Evolutionary conservation across 805 yeast species (phyloP).

Genomic region (Candida sanyiensis): DNA sequence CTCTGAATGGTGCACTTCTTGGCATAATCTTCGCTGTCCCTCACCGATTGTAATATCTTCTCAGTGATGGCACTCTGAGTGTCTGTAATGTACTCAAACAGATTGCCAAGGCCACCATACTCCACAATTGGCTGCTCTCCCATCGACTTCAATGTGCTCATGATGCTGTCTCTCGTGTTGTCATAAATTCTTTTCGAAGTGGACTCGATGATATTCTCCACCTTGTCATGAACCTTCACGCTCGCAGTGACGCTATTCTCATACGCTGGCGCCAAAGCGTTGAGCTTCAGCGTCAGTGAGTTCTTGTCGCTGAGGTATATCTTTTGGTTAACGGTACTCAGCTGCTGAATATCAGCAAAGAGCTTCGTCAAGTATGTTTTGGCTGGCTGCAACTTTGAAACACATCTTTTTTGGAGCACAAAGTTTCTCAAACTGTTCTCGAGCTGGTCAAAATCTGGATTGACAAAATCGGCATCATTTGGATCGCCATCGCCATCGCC

Average conservation of each 20-base stretch:
- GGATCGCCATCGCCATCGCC: conserved; percentile 28
- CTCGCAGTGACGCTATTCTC: conserved; percentile 49
- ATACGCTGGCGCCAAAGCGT: conserved; percentile 57
- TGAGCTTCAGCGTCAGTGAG: conserved; percentile 43
- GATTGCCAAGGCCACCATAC: conserved; percentile 57
- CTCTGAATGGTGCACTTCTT: conserved; percentile 50
- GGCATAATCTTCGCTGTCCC: conserved; percentile 62
- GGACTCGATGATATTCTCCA: conserved; percentile 59
- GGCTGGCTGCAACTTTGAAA: conserved; percentile 88
- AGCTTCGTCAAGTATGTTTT: conserved; percentile 76
- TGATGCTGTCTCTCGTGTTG: conserved; percentile 49
- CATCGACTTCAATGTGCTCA: conserved; percentile 42
- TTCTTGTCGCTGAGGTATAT: conserved; percentile 46
- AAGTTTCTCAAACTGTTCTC: conserved; percentile 84
- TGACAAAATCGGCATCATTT: conserved; percentile 25
- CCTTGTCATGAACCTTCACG: conserved; percentile 46
- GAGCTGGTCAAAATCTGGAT: conserved; percentile 72
- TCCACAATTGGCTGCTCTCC: conserved; percentile 47
- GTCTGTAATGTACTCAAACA: conserved; percentile 61
- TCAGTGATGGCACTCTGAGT: conserved; percentile 66
- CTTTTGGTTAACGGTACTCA: conserved; percentile 60
- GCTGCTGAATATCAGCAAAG: conserved; percentile 53
- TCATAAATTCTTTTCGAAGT: conserved; percentile 55
- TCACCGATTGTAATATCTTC: conserved; percentile 59
- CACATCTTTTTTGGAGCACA: conserved; percentile 80